These are phyloP conservation scores for Wickerhamomyces silvicola DNA, from an alignment of 805 yeast genomes.

Conservation along the genomic window DNA sequence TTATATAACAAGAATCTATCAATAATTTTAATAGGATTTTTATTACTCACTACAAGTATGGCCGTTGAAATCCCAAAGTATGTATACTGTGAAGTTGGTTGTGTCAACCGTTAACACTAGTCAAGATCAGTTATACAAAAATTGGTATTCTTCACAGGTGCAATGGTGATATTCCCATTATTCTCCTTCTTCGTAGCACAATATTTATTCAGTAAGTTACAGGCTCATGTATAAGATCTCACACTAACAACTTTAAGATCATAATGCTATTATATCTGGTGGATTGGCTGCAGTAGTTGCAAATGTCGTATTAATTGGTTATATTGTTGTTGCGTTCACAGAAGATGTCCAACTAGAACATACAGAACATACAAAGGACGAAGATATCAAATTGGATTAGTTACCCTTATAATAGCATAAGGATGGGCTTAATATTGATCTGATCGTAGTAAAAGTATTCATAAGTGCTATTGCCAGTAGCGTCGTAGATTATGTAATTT, in stretches of 20 bases:
- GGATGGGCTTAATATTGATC: background rate
- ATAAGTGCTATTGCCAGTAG: background rate
- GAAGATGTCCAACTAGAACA: slow-evolving; percentile 42
- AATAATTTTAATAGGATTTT: too few species aligned
- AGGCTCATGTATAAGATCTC: slow-evolving; percentile 5
- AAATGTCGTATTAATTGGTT: slow-evolving; percentile 66
- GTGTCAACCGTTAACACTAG: background rate
- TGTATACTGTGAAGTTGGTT: slow-evolving; percentile 5
- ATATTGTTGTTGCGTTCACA: slow-evolving; percentile 65
- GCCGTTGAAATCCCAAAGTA: slow-evolving; percentile 23
- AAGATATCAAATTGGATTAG: slow-evolving; percentile 25
- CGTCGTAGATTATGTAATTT: background rate
- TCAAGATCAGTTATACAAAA: slow-evolving; percentile 58
- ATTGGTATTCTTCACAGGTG: slow-evolving; percentile 65
- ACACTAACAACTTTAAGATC: slow-evolving; percentile 9
- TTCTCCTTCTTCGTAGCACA: slow-evolving; percentile 53
- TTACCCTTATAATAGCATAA: slow-evolving; percentile 6
- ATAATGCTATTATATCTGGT: slow-evolving; percentile 61
- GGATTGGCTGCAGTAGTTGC: slow-evolving; percentile 77
- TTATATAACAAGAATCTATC: too few species aligned
- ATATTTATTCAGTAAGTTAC: slow-evolving; percentile 24
- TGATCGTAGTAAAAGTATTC: background rate
- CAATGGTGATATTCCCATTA: slow-evolving; percentile 69
- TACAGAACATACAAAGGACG: slow-evolving; percentile 32
- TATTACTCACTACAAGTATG: too few species aligned